Percentiles rank a stretch among this genome's conserved stretches.
Evolutionary conservation across 176 grass and related monocot genomes (phyloP).

Genomic region (Saccharum officinarum): DNA sequence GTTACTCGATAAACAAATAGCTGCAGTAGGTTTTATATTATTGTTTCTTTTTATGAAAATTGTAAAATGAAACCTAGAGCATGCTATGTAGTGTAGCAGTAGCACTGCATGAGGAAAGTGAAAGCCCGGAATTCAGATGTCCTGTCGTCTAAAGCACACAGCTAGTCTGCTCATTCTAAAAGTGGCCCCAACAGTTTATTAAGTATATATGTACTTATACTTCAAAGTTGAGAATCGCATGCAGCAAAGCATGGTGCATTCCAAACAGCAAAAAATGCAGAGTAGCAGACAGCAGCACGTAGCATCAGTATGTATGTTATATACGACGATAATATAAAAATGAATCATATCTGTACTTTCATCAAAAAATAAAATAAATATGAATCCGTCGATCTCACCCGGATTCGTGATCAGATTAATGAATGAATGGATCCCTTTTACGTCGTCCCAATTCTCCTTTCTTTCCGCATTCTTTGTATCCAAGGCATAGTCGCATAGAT

Average conservation of each 20-base stretch:
- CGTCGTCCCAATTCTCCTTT: background rate
- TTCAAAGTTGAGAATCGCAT: background rate
- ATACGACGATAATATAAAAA: background rate
- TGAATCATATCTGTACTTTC: background rate
- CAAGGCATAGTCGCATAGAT: conserved; percentile 42
- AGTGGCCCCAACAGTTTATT: background rate
- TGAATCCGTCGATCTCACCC: background rate
- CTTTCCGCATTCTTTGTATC: conserved; percentile 48
- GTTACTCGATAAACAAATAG: background rate
- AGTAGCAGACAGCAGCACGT: background rate
- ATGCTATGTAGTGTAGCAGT: background rate
- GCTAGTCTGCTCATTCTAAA: background rate
- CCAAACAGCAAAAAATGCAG: background rate
- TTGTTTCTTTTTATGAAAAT: background rate
- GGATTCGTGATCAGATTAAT: conserved; percentile 12
- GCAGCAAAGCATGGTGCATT: conserved; percentile 9
- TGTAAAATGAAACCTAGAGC: background rate
- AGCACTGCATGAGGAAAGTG: conserved; percentile 2
- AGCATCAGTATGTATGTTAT: background rate
- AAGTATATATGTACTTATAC: background rate
- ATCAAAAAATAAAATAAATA: background rate
- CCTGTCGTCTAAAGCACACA: background rate
- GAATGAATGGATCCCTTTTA: conserved; percentile 15
- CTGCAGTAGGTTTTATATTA: background rate
- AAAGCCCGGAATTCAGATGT: conserved; percentile 26